phyloP scores from a whole-genome alignment of 1,284 basidiomycete species.

The Marasmius fiardii region DNA sequence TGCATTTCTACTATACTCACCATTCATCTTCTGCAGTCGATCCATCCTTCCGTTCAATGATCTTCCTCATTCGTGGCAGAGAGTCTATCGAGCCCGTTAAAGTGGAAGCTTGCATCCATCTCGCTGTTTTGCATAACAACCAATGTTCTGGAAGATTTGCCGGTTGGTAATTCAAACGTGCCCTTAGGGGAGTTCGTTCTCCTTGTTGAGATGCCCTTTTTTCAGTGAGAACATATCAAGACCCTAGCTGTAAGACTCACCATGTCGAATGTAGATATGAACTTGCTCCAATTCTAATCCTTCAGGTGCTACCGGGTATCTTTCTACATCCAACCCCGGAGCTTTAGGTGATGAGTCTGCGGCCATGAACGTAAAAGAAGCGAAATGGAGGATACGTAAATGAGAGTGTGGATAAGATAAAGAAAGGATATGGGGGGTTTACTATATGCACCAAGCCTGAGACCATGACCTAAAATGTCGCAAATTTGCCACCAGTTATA shows the following conservation, averaged over 20 bases:
- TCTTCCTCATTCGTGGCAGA: constrained; percentile 31
- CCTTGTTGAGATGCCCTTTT: constrained; percentile 38
- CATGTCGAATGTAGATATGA: constrained; percentile 72
- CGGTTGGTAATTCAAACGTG: constrained; percentile 58
- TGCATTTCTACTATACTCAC: constrained; percentile 35
- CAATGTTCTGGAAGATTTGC: constrained; percentile 68
- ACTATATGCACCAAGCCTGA: too few species aligned
- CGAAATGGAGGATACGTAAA: not conserved
- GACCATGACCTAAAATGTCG: too few species aligned
- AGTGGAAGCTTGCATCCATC: constrained; percentile 47
- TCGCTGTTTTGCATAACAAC: constrained; percentile 62
- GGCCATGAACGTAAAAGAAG: not conserved
- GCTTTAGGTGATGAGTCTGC: constrained; percentile 28
- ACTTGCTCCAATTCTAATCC: constrained; percentile 65
- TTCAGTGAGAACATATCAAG: not conserved
- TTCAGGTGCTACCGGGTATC: constrained; percentile 55
- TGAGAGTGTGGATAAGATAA: too few species aligned
- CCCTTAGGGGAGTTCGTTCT: constrained; percentile 70
- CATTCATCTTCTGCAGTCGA: constrained; percentile 55
- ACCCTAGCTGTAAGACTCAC: constrained; percentile 36
- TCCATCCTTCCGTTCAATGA: constrained; percentile 59
- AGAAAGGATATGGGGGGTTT: too few species aligned
- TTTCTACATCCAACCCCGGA: constrained; percentile 50
- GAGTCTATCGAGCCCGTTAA: constrained; percentile 15
- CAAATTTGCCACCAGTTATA: too few species aligned